Evolutionary conservation across 2,329 filamentous ascomycete species (phyloP), one percentile per base, ranked within the genome.

Genomic region (Penicillium aurantiogriseum): DNA sequence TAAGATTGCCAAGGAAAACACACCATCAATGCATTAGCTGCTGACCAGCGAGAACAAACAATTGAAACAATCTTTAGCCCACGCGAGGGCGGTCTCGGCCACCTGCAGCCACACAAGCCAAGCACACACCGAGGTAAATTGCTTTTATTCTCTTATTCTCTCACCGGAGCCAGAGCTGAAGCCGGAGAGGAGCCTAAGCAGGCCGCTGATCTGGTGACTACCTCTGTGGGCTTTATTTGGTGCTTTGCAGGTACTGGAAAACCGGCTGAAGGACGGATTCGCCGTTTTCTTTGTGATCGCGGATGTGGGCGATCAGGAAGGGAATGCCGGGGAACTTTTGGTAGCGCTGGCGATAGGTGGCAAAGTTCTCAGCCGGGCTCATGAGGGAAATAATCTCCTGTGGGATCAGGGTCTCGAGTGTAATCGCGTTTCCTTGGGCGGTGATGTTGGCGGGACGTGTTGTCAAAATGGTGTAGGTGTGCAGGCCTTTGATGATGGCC

Each of bases 271-370:
- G 60, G 17, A 58, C 66, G 2, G 56, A 23, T 44, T 69, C 63
- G 17, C 72, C 72, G 17, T 64, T 56, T 46, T 68, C 62, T 38
- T 67, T 67, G 47, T 66, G 71, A 31, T 77, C 74, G 17, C 65
- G 63, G 49, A 74, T 56, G 63, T 77, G 75, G 2, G 75, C 74
- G 5, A 71, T 40, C 3, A 77, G 66, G 56, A 76, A 77, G 1
- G 75, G 75, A 23, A 76, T 68, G 4, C 75, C 75, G 0, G 73
- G 74, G 7, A 63, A 59, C 13, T 61, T 54, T 25, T 61, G 51
- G 63, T 73, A 74, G 19, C 69, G 64, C 31, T 71, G 65, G 33
- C 73, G 72, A 57, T 77, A 77, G 27, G 64, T 54, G 8, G 64
- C 61, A 43, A 72, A 76, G 49, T 77, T 77, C 9, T 73, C 59